These are phyloP conservation scores for Paramecium biaurelia DNA, from an alignment of 73 alveolate species.

Conservation along the genomic window DNA sequence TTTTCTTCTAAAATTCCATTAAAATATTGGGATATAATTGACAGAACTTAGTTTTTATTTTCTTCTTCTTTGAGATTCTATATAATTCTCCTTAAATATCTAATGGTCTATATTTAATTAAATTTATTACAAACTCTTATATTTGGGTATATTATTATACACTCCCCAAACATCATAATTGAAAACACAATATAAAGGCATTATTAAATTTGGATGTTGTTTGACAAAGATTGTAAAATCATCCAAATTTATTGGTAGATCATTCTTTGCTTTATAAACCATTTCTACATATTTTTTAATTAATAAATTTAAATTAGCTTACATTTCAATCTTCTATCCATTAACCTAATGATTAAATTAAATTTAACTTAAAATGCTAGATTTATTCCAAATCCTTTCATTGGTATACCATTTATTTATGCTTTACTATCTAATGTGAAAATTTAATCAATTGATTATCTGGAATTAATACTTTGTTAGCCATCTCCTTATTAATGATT, in stretches of 20 bases:
- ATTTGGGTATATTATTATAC: background rate
- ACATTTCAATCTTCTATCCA: background rate
- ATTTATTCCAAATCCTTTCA: background rate
- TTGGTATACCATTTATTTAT: background rate
- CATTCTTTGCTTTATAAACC: background rate
- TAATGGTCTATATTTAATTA: background rate
- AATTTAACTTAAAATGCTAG: background rate
- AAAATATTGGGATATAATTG: background rate
- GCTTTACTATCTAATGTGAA: background rate
- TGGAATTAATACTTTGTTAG: background rate
- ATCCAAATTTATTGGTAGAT: background rate
- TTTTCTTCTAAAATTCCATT: background rate
- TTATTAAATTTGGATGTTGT: background rate
- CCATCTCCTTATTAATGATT: background rate
- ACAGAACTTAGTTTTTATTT: background rate
- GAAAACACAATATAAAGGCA: background rate
- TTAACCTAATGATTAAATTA: background rate
- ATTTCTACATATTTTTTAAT: background rate
- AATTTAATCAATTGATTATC: background rate
- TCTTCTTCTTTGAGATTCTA: background rate
- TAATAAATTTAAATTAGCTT: background rate
- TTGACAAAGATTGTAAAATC: background rate
- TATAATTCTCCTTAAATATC: background rate
- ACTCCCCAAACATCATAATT: slow-evolving; percentile 26
- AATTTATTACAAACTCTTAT: background rate